Evolutionary conservation across 2,329 filamentous ascomycete genomes (phyloP), one percentile per base, ranked within the genome.

Genomic region (Microsporum ferrugineum): DNA sequence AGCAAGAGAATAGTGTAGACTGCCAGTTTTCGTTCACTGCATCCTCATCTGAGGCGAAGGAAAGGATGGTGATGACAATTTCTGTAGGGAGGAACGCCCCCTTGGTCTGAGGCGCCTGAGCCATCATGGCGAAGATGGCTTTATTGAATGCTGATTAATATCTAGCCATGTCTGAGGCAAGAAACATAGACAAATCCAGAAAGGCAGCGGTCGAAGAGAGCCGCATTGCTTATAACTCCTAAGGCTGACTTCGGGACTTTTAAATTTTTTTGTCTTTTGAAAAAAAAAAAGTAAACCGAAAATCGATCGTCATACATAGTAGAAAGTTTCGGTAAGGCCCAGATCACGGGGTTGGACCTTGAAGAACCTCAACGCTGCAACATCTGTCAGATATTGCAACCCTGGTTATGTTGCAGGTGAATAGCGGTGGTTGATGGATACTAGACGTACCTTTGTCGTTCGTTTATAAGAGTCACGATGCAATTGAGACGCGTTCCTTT

Each of bases 31-130:
- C 2, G 75, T 72, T 45, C 68, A 65, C 57, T 14, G 68, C 63
- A 56, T 56, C 34, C 57, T 69, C 66, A 5, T 62, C 66, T n/a
- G 71, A 69, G 55, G 82, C 63, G 64, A 76, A 76, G 51, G 71
- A 69, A 36, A 82, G 66, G 59, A 84, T 78, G 31, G 79, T 71
- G 23, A 80, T 69, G 53, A 84, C 64, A 31, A 84, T 72, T 68
- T 84, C 82, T 61, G 79, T 76, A 3, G 82, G 82, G 2, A 84
- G 76, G 65, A 80, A 75, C 31, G 49, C 31, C 31, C 49, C 49
- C 5, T 29, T 47, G 43, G 43, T 29, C 43, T 14, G 49, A 10
- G 27, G 31, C 12, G 8, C 14, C 49, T 53, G 27, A 33, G 49
- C 27, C 49, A 53, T 33, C 10, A 53, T 53, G 5, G 31, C 12